These are phyloP conservation scores for Apiospora hydei DNA, from an alignment of 2,329 filamentous ascomycete species.

Conservation along the genomic window DNA sequence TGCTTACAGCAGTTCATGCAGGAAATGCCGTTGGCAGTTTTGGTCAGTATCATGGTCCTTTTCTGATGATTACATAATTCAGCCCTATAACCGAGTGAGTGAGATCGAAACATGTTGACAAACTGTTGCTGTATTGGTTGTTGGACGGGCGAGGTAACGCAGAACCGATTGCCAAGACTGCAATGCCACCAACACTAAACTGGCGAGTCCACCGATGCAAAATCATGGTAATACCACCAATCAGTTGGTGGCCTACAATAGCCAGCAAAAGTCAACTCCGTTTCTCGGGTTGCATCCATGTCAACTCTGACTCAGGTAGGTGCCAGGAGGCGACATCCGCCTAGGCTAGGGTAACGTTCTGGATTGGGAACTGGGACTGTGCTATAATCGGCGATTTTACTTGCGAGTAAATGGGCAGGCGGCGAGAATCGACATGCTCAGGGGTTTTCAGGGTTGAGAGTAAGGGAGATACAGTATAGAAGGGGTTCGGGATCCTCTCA, in stretches of 20 bases:
- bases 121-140: not conserved
- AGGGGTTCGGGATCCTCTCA: not conserved
- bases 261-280: not conserved
- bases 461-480: not conserved
- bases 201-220: not conserved
- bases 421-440: not conserved
- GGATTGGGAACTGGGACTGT: not conserved
- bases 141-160: not conserved
- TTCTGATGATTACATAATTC: not conserved
- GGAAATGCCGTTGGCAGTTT: not conserved
- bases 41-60: not conserved
- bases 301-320: not conserved
- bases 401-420: too few relatives aligned
- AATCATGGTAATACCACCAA: not conserved
- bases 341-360: not conserved
- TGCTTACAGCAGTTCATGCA: slow-evolving; percentile 2
- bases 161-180: not conserved
- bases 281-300: not conserved
- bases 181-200: not conserved
- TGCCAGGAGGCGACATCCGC: not conserved
- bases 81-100: not conserved
- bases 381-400: not conserved
- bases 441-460: too few relatives aligned
- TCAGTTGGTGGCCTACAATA: not conserved
- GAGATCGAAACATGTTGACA: not conserved